Evolutionary conservation across 768 basidiomycete species (phyloP), one percentile per base, ranked within the genome.

Genomic region (Xerocomus brunneocitrinus): DNA sequence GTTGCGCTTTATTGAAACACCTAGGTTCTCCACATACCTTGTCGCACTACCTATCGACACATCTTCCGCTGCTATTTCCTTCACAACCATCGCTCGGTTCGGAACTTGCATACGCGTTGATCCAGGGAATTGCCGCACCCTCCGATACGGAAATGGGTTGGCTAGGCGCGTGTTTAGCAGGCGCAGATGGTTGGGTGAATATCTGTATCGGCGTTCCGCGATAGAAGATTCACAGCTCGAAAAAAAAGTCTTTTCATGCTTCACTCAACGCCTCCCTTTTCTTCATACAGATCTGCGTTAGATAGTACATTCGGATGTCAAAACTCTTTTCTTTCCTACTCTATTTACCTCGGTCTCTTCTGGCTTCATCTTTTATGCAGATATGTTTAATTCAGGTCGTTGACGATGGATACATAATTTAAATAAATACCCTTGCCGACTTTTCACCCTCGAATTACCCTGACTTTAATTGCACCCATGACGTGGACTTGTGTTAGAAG

Each of bases 131-230:
- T 19, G 70, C 79, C 3, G 71, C 87, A 2, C 97, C 95, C 1
- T 76, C 82, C 8, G 93, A 97, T 30, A 79, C 92, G 6, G 95
- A 98, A 64, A 77, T 98, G 71, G 92, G 87, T 5, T 97, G 95
- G 95, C 69, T 98, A n/a, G 89, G 91, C 9, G 86, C 90, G 19
- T 93, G 92, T 62, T 74, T 98, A 71, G 83, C 87, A 12, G 94
- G 93, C 8, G 91, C 93, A 12, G 97, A 98, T 64, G 97, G 97
- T 5, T 98, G 94, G 94, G 78, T 95, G 28, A 89, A 90, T 66
- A 77, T 98, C 49, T 95, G 92, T 64, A 74, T 97, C 28, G 89
- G 88, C 14, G 70, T 88, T 14, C 56, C 61, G 42, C 66, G 67
- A 42, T 69, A 68, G 62, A 51, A 47, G 36, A 31, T 5, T 9